Conservation (phyloP, 2,329 filamentous ascomycete genomes). For the Thermomyces lanuginosus region DNA sequence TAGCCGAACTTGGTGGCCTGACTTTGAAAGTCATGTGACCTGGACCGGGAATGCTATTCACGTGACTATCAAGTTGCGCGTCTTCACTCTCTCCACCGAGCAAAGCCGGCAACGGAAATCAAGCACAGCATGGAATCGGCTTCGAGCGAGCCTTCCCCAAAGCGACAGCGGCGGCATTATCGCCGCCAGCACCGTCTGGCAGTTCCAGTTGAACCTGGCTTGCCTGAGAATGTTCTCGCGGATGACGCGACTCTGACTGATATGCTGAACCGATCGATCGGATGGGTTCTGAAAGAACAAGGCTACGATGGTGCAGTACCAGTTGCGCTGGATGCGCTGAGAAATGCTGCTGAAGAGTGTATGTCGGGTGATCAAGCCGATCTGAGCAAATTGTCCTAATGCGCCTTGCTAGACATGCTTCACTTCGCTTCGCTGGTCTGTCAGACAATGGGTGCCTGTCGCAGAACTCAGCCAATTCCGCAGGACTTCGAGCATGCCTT, state of each 20-base stretch:
- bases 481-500: slow-evolving; percentile 40
- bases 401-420: slow-evolving; percentile 34
- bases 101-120: no score
- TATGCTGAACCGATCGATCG: slow-evolving; percentile 40
- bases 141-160: slow-evolving; percentile 10
- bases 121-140: slow-evolving; percentile 14
- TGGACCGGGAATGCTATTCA: no score
- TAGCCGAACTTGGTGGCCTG: no score
- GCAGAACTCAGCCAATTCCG: slow-evolving; percentile 40
- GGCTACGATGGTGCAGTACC: slow-evolving; percentile 42
- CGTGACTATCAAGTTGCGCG: no score
- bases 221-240: no score
- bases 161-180: slow-evolving; percentile 24
- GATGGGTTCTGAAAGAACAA: slow-evolving; percentile 32
- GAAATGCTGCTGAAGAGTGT: slow-evolving; percentile 43
- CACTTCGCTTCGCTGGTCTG: slow-evolving; percentile 38
- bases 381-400: neutral
- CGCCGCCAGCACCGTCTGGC: slow-evolving; percentile 28
- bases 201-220: slow-evolving; percentile 24
- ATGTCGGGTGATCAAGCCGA: slow-evolving; percentile 16
- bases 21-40: no score
- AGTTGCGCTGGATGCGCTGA: slow-evolving; percentile 40
- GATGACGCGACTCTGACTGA: slow-evolving; percentile 38
- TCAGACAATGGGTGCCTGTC: slow-evolving; percentile 40
- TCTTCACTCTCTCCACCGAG: neutral